Evolutionary conservation across 192 early-diverging fungal species (phyloP), one percentile per base, ranked within the genome.

Genomic region (Coemansia sp.): DNA sequence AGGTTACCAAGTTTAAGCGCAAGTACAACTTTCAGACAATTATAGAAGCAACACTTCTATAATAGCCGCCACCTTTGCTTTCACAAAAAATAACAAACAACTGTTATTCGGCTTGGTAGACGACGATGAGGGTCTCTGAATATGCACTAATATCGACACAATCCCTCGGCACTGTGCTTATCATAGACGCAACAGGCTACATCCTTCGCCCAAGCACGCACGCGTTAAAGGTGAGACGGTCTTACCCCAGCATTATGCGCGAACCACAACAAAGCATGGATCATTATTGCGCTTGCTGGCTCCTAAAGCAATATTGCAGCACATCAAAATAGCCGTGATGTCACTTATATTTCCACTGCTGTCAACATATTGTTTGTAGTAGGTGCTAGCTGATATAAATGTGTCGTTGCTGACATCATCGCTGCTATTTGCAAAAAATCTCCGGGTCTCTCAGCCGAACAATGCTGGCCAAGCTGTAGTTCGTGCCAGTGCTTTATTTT

Each of bases 371-470:
- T n/a, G 21, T 23, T 21, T 22, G 36, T 5, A 51, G 21, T 68
- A 76, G 70, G 55, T 65, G 6, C 62, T 83, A 36, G 75, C 80
- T 8, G 53, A 66, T 27, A 36, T 91, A 39, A 91, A 88, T 72
- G 51, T 91, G 56, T 76, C 84, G 62, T 79, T 88, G 42, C 84
- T 91, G 56, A 91, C 90, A 42, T 88, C 90, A 0, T 87, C 88
- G 66, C 80, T 91, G n/a, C 60, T 91, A 20, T 91, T 91, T 67
- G 76, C 88, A 27, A 90, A 90, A 90, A 29, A 89, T 91, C 32
- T 82, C 87, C 20, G 85, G 85, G 27, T 78, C 84, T 23, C 84
- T 89, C 36, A 84, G 76, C 22, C 82, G 85, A 62, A 71, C 84
- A 46, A 86, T 84, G 55, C 80, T 91, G 23, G 59, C 75, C 10